Percentiles rank a stretch among this genome's conserved stretches.
Conservation (phyloP, 106 monocot genomes). For the Acanthochlamys bracteata region DNA sequence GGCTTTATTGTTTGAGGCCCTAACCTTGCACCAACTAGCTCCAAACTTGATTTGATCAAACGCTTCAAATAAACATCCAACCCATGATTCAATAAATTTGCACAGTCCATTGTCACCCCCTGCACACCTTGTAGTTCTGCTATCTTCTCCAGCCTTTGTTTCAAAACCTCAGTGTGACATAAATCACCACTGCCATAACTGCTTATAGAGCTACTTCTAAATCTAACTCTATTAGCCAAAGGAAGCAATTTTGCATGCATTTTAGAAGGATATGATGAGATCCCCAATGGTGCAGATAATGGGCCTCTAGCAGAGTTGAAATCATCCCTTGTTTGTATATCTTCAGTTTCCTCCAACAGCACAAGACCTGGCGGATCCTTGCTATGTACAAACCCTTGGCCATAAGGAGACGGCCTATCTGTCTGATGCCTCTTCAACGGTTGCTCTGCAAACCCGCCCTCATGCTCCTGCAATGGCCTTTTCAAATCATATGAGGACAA, state of each 20-base stretch:
- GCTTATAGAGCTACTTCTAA: slow-evolving; percentile 21
- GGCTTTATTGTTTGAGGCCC: slow-evolving; percentile 23
- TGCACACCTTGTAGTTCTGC: slow-evolving; percentile 44
- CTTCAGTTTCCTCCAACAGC: slow-evolving; percentile 10
- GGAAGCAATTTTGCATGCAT: slow-evolving; percentile 35
- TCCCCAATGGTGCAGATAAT: slow-evolving; percentile 75
- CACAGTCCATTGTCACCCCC: slow-evolving; percentile 65
- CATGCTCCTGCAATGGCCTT: slow-evolving; percentile 19
- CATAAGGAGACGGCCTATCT: slow-evolving; percentile 15
- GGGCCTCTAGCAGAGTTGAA: slow-evolving; percentile 14
- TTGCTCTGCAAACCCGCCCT: slow-evolving; percentile 20
- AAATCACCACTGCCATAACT: slow-evolving; percentile 38
- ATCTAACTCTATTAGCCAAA: slow-evolving; percentile 7
- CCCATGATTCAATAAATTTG: slow-evolving; percentile 73
- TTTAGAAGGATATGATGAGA: slow-evolving; percentile 65
- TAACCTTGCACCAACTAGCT: slow-evolving; percentile 37
- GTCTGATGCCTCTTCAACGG: slow-evolving; percentile 17
- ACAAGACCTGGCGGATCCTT: not conserved
- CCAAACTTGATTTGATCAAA: slow-evolving; percentile 56
- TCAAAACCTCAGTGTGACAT: slow-evolving; percentile 56
- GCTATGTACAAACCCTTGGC: not conserved
- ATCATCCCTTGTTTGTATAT: slow-evolving; percentile 10
- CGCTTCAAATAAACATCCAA: slow-evolving; percentile 76
- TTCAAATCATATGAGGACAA: slow-evolving; percentile 30
- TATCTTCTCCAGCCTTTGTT: slow-evolving; percentile 60